Base-by-base conservation (phyloP, 805 yeast species). In the Hyphopichia homilentoma region DNA sequence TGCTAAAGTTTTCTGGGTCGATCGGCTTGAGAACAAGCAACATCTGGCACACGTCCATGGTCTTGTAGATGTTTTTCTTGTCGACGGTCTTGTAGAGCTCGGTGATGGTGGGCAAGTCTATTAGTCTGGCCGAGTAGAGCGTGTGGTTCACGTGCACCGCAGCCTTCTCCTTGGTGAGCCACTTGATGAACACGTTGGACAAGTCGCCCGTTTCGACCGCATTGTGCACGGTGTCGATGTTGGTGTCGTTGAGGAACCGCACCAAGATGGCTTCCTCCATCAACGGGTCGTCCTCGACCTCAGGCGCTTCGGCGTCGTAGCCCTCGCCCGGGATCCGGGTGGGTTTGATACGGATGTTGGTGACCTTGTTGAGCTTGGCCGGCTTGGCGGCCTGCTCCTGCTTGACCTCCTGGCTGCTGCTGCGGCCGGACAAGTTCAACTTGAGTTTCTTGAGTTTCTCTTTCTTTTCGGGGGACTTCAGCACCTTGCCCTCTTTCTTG, bases 281-380 rank as follows among this genome's bases (percentile, higher is more conserved):
- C 39, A 87, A 61, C 1, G 98, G 97, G 50, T 93, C 97, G 39
- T 88, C 96, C 53, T 93, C 98, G 16, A 86, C 66, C 44, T 90
- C 97, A 0, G 96, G 95, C 13, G 95, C 97, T 48, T 90, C 97
- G 2, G 95, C 83, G 52, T 90, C 98, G 57, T 90, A 90, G 1
- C 97, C 97, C 47, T 90, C 96, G 4, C 96, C 96, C 0, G 95
- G 93, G 3, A 81, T 70, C 45, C 95, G 67, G 1, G 76, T 69
- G 1, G 80, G 80, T 40, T 74, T 76, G 23, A 76, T 66, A 40
- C 77, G 55, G 17, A 75, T 33, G 24, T 22, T 32, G 8, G 32
- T n/a, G 22, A 20, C 22, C 9, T 20, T 8, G 22, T 8, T 20
- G 22, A 11, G 7, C 7, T 20, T 20, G 22, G 22, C 21, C n/a